Evolutionary conservation across 352 stramenopile genomes (phyloP).

Genomic region (Phytophthora cactorum): DNA sequence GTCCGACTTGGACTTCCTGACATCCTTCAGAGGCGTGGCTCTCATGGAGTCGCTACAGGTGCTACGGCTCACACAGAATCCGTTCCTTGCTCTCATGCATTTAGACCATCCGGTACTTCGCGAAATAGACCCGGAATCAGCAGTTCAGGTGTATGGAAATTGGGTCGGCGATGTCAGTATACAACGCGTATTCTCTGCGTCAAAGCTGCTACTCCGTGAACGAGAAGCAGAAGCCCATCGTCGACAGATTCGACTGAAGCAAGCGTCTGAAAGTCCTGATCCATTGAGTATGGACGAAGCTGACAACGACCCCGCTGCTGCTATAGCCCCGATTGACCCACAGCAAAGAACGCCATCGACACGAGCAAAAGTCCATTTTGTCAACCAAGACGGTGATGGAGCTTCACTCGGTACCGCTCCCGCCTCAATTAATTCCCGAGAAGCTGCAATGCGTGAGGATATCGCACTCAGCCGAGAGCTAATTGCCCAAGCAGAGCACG

Average conservation of each 20-base stretch:
- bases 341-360: constrained; percentile 1
- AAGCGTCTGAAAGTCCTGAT: background rate
- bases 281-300: background rate
- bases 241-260: constrained; percentile 14
- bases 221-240: constrained; percentile 30
- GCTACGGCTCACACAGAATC: constrained; percentile 68
- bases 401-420: background rate
- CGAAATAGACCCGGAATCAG: constrained; percentile 30
- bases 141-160: constrained; percentile 36
- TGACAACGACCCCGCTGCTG: constrained; percentile 10
- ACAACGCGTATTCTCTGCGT: constrained; percentile 58
- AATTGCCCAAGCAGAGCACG: constrained; percentile 68
- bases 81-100: constrained; percentile 63
- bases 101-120: constrained; percentile 61
- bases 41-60: constrained; percentile 48
- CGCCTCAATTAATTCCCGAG: constrained; percentile 9
- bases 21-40: constrained; percentile 27
- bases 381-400: background rate
- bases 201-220: constrained; percentile 55
- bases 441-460: constrained; percentile 52
- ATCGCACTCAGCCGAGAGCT: constrained; percentile 60
- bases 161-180: constrained; percentile 66
- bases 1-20: constrained; percentile 64
- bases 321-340: constrained; percentile 5
- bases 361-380: constrained; percentile 3